Percentiles rank a stretch among this genome's conserved stretches.
These are phyloP conservation scores for Ophiostoma montium DNA, from an alignment of 2,329 filamentous ascomycete species.

Conservation along the genomic window DNA sequence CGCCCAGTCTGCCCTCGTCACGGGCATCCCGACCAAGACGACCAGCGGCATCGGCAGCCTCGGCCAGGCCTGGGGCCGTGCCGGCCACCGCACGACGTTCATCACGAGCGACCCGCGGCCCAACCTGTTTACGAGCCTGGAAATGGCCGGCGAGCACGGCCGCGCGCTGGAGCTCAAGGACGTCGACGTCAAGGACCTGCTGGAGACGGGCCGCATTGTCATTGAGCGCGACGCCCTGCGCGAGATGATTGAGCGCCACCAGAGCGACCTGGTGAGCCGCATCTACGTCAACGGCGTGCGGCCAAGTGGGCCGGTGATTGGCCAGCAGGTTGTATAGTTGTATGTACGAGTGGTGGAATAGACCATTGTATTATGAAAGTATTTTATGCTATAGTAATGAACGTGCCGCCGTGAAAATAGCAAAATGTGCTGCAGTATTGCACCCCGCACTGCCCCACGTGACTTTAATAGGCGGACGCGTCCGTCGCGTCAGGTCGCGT, in stretches of 20 bases:
- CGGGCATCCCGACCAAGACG: background rate
- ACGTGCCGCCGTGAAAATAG: too few relatives aligned
- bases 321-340: slow-evolving; percentile 16
- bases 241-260: slow-evolving; percentile 57
- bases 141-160: slow-evolving; percentile 49
- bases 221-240: slow-evolving; percentile 72
- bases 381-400: too few relatives aligned
- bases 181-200: slow-evolving; percentile 88
- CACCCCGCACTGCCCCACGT: too few relatives aligned
- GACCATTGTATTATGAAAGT: background rate
- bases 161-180: slow-evolving; percentile 57
- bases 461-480: slow-evolving; percentile 3
- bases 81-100: slow-evolving; percentile 57
- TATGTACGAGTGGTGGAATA: background rate
- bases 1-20: too few relatives aligned
- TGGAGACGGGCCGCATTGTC: slow-evolving; percentile 73
- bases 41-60: slow-evolving; percentile 9
- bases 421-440: background rate
- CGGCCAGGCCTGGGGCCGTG: slow-evolving; percentile 51
- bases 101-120: slow-evolving; percentile 50
- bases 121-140: slow-evolving; percentile 53
- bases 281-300: slow-evolving; percentile 30
- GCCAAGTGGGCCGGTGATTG: slow-evolving; percentile 19
- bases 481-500: slow-evolving; percentile 1
- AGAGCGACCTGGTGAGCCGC: slow-evolving; percentile 46